Conservation (phyloP, 176 grass and related monocot species). For the Musa beccarii region DNA sequence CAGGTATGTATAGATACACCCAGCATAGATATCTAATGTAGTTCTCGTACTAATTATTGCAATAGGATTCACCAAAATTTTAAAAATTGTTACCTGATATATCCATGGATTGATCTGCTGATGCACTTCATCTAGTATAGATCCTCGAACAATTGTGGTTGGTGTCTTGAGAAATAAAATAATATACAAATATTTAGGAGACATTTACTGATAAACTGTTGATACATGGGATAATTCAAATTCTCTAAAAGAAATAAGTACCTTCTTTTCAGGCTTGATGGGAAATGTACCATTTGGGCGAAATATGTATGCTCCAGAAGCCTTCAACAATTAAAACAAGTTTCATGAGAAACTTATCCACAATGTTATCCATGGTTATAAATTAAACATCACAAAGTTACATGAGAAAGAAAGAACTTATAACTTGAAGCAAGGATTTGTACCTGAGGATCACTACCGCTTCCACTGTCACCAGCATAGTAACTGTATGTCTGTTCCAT, state of each 20-base stretch:
- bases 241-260: slow-evolving; percentile 26
- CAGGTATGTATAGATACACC: background rate
- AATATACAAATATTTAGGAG: slow-evolving; percentile 13
- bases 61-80: background rate
- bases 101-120: slow-evolving; percentile 96
- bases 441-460: slow-evolving; percentile 69
- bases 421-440: slow-evolving; percentile 6
- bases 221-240: slow-evolving; percentile 16
- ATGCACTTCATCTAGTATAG: slow-evolving; percentile 90
- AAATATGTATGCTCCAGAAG: slow-evolving; percentile 97
- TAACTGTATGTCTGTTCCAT: slow-evolving; percentile 69
- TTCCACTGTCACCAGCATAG: slow-evolving; percentile 64
- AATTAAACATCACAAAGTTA: background rate
- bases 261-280: slow-evolving; percentile 43
- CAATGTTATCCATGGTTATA: background rate
- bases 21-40: background rate
- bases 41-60: background rate
- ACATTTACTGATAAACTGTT: background rate
- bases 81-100: slow-evolving; percentile 55
- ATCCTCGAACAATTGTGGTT: slow-evolving; percentile 55
- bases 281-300: slow-evolving; percentile 68
- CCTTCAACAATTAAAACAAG: slow-evolving; percentile 43
- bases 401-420: background rate
- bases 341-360: background rate
- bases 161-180: slow-evolving; percentile 36